Percentiles rank a stretch among this genome's conserved stretches.
Conservation (phyloP, 805 yeast species). For the Metschnikowia picachoensis region DNA sequence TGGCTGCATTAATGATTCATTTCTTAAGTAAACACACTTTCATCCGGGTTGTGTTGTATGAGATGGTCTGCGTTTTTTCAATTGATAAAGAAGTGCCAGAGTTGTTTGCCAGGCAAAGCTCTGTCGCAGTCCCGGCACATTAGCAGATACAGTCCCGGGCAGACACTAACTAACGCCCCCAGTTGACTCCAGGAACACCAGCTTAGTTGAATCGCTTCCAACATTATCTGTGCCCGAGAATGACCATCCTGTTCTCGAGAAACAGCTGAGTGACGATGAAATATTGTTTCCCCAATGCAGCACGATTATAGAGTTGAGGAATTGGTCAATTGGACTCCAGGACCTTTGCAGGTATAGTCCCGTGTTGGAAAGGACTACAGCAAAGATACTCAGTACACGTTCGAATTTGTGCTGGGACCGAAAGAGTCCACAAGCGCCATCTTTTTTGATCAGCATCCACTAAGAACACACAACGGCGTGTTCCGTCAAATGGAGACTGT, state of each 20-base stretch:
- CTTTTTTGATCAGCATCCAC: slow-evolving; percentile 5
- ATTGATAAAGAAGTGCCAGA: too few relatives aligned
- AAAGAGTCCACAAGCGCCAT: slow-evolving; percentile 2
- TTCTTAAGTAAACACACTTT: too few relatives aligned
- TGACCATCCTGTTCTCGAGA: slow-evolving; percentile 18
- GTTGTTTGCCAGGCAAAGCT: too few relatives aligned
- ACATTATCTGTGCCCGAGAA: slow-evolving; percentile 42
- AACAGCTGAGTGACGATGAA: slow-evolving; percentile 10
- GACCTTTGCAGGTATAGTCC: slow-evolving; percentile 41
- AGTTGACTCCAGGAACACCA: too few relatives aligned
- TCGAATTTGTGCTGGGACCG: slow-evolving; percentile 6
- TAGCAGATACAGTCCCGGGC: too few relatives aligned
- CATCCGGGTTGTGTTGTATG: too few relatives aligned
- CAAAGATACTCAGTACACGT: slow-evolving; percentile 7
- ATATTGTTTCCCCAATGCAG: slow-evolving; percentile 29
- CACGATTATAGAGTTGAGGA: slow-evolving; percentile 38
- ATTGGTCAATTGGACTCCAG: slow-evolving; percentile 43
- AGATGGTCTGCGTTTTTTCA: too few relatives aligned
- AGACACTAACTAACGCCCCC: too few relatives aligned
- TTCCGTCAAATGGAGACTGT: slow-evolving; percentile 22
- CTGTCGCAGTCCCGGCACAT: too few relatives aligned
- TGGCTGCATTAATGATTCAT: too few relatives aligned
- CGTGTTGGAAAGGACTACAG: slow-evolving; percentile 36
- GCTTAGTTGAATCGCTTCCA: slow-evolving; percentile 40
- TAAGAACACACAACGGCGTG: slow-evolving; percentile 1